Evolutionary conservation across 768 basidiomycete species (phyloP).

Genomic region (Rossbeevera mucosa): DNA sequence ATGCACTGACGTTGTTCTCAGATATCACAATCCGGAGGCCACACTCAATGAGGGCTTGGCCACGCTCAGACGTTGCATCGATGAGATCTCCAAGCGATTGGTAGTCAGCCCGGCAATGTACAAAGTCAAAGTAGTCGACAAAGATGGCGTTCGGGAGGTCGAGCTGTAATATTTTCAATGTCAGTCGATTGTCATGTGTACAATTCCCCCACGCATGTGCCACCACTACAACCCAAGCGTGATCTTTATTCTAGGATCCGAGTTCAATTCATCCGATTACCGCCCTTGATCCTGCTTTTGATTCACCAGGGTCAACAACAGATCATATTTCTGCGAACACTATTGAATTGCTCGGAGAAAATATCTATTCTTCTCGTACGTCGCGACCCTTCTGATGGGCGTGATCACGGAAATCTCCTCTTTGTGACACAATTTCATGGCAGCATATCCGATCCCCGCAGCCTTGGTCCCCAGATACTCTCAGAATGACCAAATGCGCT

Average conservation of each 20-base stretch:
- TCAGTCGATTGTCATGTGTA: conserved; percentile 5
- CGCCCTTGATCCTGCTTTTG: conserved; percentile 48
- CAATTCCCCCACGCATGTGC: background rate
- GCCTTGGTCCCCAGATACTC: conserved; percentile 56
- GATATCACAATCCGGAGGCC: conserved; percentile 90
- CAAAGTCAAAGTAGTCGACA: conserved; percentile 90
- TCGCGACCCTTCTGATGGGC: conserved; percentile 37
- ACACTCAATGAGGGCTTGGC: conserved; percentile 81
- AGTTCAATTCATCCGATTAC: conserved; percentile 40
- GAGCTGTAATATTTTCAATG: conserved; percentile 45
- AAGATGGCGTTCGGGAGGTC: conserved; percentile 80
- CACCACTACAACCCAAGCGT: background rate
- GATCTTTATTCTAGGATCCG: conserved; percentile 17
- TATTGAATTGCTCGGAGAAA: background rate
- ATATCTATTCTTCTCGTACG: conserved; percentile 42
- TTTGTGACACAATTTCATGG: conserved; percentile 4
- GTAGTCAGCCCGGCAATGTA: conserved; percentile 77
- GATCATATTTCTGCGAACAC: background rate
- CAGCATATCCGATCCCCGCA: conserved; percentile 45
- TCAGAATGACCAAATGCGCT: conserved; percentile 38
- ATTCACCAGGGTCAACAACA: background rate
- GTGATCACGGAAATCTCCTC: conserved; percentile 21
- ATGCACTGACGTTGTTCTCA: conserved; percentile 23
- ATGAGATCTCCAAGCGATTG: conserved; percentile 81
- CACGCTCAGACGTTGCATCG: conserved; percentile 78